phyloP scores from a whole-genome alignment of 257 asterid genomes.

The Voacanga thouarsii region DNA sequence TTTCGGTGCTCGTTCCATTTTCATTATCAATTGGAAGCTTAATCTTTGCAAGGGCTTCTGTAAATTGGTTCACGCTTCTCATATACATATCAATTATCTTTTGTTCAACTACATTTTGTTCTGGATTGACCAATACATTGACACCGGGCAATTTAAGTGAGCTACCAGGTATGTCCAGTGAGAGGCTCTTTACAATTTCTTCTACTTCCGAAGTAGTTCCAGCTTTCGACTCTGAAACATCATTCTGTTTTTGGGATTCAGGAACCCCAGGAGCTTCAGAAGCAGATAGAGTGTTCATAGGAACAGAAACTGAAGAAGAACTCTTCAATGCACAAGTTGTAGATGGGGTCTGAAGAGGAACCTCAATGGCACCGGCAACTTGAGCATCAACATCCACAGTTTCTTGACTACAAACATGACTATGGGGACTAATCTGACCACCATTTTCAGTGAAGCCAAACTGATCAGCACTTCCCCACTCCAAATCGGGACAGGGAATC shows the following conservation, averaged over 20 bases:
- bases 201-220: neutral
- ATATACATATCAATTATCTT: conserved; percentile 72
- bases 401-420: conserved; percentile 2
- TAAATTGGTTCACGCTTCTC: conserved; percentile 77
- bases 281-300: neutral
- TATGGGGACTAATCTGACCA: conserved; percentile 15
- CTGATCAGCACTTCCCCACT: neutral
- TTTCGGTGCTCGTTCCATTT: conserved; percentile 20
- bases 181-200: neutral
- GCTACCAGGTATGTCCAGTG: neutral
- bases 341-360: neutral
- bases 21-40: conserved; percentile 67
- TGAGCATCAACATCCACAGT: neutral
- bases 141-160: conserved; percentile 16
- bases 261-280: neutral
- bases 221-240: neutral
- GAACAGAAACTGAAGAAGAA: neutral
- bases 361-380: neutral
- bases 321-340: too few species aligned
- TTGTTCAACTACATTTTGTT: conserved; percentile 57
- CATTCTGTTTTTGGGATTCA: conserved; percentile 3
- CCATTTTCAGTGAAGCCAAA: conserved; percentile 28
- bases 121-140: conserved; percentile 34
- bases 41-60: conserved; percentile 68
- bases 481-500: conserved; percentile 13